A percentile compares a stretch with the other conserved stretches of the same genome.
These are phyloP conservation scores for Crithidia sp. DNA, from an alignment of 208 protist genomes.

Conservation along the genomic window DNA sequence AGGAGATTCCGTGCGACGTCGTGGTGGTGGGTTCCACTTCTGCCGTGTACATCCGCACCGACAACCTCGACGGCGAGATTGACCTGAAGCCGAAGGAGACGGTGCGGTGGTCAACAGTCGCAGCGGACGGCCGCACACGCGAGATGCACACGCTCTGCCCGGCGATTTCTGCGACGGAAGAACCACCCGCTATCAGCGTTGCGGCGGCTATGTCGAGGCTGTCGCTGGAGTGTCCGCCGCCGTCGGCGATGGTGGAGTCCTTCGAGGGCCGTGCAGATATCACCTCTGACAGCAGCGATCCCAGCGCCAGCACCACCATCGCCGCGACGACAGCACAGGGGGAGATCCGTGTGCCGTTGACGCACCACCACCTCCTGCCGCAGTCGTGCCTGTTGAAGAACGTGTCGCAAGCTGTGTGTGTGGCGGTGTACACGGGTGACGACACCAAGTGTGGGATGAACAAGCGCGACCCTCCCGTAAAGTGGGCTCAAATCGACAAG, in stretches of 20 bases:
- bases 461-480: constrained; percentile 83
- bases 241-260: constrained; percentile 82
- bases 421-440: constrained; percentile 95
- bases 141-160: constrained; percentile 20
- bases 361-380: constrained; percentile 80
- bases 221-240: constrained; percentile 65
- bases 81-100: constrained; percentile 91
- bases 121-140: constrained; percentile 5
- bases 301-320: neutral
- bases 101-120: constrained; percentile 33
- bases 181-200: constrained; percentile 13
- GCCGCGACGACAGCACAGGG: neutral
- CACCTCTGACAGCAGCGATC: constrained; percentile 14
- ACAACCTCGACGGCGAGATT: constrained; percentile 95
- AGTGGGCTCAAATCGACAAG: constrained; percentile 94
- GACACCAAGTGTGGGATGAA: constrained; percentile 96
- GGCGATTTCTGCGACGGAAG: constrained; percentile 12
- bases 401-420: constrained; percentile 72
- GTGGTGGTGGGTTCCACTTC: constrained; percentile 70
- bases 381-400: constrained; percentile 92
- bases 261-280: constrained; percentile 79
- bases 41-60: constrained; percentile 89
- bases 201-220: constrained; percentile 20
- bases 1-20: constrained; percentile 94
- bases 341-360: constrained; percentile 43